A percentile compares a stretch with the other conserved stretches of the same genome.
phyloP scores from a whole-genome alignment of 2,329 filamentous ascomycete genomes.

The Fusarium sp. region DNA sequence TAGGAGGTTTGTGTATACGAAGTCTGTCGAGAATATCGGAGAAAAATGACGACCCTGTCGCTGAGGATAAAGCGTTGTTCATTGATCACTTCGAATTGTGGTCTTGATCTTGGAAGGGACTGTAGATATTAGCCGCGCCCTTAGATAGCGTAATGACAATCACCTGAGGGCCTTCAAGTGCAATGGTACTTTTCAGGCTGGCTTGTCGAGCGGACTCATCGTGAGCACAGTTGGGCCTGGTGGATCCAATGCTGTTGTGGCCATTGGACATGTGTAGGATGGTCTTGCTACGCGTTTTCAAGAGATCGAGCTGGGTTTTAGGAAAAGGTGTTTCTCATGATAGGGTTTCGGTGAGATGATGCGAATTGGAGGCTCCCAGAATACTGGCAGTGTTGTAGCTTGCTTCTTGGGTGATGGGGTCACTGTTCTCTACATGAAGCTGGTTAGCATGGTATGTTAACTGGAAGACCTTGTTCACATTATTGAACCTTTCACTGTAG shows the following conservation, averaged over 20 bases:
- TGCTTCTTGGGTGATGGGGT: background rate
- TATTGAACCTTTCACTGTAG: conserved; percentile 29
- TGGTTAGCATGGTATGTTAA: background rate
- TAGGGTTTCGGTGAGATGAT: too few relatives aligned
- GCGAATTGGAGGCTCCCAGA: background rate
- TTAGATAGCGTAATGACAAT: background rate
- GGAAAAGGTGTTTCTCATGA: fast-evolving
- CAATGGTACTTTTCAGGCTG: too few relatives aligned
- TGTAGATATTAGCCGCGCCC: fast-evolving
- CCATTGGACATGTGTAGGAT: fast-evolving
- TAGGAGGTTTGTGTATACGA: fast-evolving
- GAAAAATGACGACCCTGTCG: background rate
- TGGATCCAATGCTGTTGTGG: background rate
- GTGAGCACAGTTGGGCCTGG: background rate
- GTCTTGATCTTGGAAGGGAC: fast-evolving
- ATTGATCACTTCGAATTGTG: background rate
- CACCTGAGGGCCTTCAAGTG: fast-evolving
- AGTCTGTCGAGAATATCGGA: too few relatives aligned
- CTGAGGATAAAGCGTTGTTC: background rate
- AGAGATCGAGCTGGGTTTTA: fast-evolving
- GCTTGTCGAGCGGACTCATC: fast-evolving
- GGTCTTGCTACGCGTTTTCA: background rate
- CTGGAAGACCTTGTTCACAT: conserved; percentile 45
- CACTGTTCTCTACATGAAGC: background rate
- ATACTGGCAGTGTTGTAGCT: background rate